Conservation (phyloP, 2,329 filamentous ascomycete genomes). For the Diaporthe longicolla region DNA sequence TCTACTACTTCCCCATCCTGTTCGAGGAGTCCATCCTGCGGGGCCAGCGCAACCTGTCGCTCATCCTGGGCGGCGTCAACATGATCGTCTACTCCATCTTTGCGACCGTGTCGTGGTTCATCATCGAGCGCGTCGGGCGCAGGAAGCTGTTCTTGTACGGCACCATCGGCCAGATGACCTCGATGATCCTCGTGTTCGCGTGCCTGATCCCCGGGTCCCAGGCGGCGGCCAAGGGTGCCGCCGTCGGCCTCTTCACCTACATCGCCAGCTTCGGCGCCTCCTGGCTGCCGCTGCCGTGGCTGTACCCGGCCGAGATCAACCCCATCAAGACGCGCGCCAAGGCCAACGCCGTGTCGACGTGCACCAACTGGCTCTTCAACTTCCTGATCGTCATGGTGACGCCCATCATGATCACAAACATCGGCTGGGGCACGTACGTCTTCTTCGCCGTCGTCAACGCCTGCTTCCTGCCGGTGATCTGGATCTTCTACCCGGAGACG, state of each 20-base stretch:
- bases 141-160: conserved; percentile 75
- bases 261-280: conserved; percentile 43
- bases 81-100: conserved; percentile 74
- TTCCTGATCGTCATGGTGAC: conserved; percentile 79
- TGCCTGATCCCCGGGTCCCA: conserved; percentile 53
- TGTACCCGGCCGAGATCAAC: conserved; percentile 74
- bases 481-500: conserved; percentile 68
- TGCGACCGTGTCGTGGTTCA: conserved; percentile 67
- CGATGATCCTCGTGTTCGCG: conserved; percentile 68
- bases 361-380: conserved; percentile 73
- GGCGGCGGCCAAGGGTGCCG: conserved; percentile 52
- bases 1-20: conserved; percentile 74
- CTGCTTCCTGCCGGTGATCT: conserved; percentile 65
- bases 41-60: conserved; percentile 59
- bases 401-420: conserved; percentile 73
- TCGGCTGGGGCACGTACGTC: conserved; percentile 68
- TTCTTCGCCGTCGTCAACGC: conserved; percentile 70
- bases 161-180: conserved; percentile 71
- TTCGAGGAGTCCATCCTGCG: conserved; percentile 62
- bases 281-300: conserved; percentile 74
- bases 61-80: conserved; percentile 69
- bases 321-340: conserved; percentile 72
- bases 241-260: conserved; percentile 68
- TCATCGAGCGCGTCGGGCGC: conserved; percentile 68
- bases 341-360: conserved; percentile 74